Evolutionary conservation across 1,284 basidiomycete genomes (phyloP).

Genomic region (Cerrena zonata): DNA sequence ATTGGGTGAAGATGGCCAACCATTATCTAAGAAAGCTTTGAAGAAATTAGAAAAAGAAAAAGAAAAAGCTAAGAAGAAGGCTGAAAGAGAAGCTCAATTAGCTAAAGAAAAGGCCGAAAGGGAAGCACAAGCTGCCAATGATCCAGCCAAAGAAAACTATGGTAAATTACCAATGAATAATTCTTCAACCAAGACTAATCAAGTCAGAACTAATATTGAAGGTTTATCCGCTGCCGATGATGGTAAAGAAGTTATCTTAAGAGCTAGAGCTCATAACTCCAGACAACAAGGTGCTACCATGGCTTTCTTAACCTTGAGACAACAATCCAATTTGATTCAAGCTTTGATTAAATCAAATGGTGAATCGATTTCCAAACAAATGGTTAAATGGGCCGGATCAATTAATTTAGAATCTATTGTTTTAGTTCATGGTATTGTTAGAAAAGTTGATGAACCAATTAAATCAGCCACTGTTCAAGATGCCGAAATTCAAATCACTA

Average conservation of each 20-base stretch:
- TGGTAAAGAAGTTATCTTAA: constrained; percentile 78
- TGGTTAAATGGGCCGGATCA: constrained; percentile 88
- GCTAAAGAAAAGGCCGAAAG: constrained; percentile 75
- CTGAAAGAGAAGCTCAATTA: no score
- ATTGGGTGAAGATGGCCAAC: constrained; percentile 32
- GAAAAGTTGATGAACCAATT: constrained; percentile 81
- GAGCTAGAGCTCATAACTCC: constrained; percentile 88
- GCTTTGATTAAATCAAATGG: constrained; percentile 75
- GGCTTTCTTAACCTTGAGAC: constrained; percentile 89
- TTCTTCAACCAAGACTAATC: constrained; percentile 68
- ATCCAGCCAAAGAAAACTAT: constrained; percentile 83
- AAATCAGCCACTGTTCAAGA: constrained; percentile 87
- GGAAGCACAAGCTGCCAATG: constrained; percentile 73
- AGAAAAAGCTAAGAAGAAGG: constrained; percentile 89
- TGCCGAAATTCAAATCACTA: constrained; percentile 81
- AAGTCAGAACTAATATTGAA: constrained; percentile 53
- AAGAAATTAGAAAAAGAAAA: constrained; percentile 91
- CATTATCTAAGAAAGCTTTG: constrained; percentile 79
- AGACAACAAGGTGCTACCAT: constrained; percentile 91
- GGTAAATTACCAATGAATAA: constrained; percentile 89
- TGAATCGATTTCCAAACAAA: constrained; percentile 89
- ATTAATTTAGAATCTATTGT: constrained; percentile 88
- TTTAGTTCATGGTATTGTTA: constrained; percentile 78
- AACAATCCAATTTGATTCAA: constrained; percentile 86
- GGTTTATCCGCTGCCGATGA: constrained; percentile 63